These are phyloP conservation scores for Cubamyces lactineus DNA, from an alignment of 768 basidiomycete genomes.

Conservation along the genomic window DNA sequence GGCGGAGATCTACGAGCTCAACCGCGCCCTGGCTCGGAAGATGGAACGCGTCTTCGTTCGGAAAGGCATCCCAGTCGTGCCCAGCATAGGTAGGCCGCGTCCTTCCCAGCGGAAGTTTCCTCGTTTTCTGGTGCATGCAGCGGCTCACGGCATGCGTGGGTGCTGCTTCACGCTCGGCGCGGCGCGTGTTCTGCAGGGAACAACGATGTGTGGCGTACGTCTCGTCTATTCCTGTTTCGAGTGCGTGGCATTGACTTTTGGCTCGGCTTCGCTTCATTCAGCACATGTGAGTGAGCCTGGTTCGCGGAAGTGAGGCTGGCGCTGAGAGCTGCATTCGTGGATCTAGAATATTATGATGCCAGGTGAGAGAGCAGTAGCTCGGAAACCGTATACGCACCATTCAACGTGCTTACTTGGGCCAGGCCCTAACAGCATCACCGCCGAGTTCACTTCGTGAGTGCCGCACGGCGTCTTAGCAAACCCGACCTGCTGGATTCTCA, in stretches of 20 bases:
- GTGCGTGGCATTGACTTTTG: slow-evolving; percentile 24
- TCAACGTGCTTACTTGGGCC: slow-evolving; percentile 6
- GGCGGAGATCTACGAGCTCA: slow-evolving; percentile 77
- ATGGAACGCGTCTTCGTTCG: slow-evolving; percentile 76
- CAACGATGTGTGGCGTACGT: slow-evolving; percentile 90
- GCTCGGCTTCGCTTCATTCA: slow-evolving; percentile 31
- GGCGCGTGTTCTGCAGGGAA: slow-evolving; percentile 56
- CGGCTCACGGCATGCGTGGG: slow-evolving; percentile 9
- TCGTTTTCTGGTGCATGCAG: slow-evolving; percentile 2
- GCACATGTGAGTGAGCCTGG: slow-evolving; percentile 54
- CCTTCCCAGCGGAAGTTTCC: slow-evolving; percentile 6
- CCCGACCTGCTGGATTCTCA: slow-evolving; percentile 11
- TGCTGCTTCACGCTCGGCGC: no score
- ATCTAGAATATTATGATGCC: slow-evolving; percentile 66
- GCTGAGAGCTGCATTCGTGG: slow-evolving; percentile 17
- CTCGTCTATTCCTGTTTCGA: slow-evolving; percentile 3
- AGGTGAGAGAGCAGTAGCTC: slow-evolving; percentile 44
- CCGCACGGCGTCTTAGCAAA: slow-evolving; percentile 3
- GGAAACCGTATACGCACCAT: slow-evolving; percentile 4
- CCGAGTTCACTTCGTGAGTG: slow-evolving; percentile 68
- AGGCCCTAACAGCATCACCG: slow-evolving; percentile 73
- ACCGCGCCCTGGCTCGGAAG: slow-evolving; percentile 62
- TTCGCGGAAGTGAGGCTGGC: slow-evolving; percentile 8
- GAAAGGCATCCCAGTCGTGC: slow-evolving; percentile 76
- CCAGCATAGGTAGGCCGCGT: slow-evolving; percentile 64